Conservation (phyloP, 2,329 filamentous ascomycete species). For the Didymella lethalis region DNA sequence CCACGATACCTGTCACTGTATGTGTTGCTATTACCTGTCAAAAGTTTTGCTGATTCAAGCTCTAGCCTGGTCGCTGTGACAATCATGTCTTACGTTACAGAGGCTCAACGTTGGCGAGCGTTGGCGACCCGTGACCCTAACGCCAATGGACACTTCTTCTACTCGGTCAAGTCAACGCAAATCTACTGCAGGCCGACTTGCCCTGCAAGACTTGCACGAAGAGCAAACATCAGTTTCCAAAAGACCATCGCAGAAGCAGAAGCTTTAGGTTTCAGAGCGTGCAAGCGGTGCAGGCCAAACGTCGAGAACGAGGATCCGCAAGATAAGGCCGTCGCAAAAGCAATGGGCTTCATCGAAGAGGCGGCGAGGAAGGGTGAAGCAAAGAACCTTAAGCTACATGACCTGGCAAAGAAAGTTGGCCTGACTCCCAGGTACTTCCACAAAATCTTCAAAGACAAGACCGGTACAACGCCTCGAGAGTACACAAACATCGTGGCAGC, state of each 20-base stretch:
- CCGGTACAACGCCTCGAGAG: slow-evolving; percentile 61
- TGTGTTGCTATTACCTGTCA: not conserved
- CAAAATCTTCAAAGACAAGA: slow-evolving; percentile 64
- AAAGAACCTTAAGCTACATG: slow-evolving; percentile 50
- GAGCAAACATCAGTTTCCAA: slow-evolving; percentile 66
- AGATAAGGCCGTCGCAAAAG: slow-evolving; percentile 55
- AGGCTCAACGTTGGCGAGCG: slow-evolving; percentile 51
- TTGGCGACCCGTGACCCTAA: slow-evolving; percentile 55
- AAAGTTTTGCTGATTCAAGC: not conserved
- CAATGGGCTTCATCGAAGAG: slow-evolving; percentile 42
- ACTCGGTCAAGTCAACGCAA: slow-evolving; percentile 63
- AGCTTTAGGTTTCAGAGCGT: slow-evolving; percentile 61
- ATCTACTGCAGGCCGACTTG: slow-evolving; percentile 70
- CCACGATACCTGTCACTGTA: not conserved
- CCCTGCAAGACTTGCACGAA: slow-evolving; percentile 64
- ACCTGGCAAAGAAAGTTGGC: slow-evolving; percentile 60
- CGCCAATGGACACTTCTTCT: slow-evolving; percentile 60
- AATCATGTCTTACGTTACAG: slow-evolving; percentile 44
- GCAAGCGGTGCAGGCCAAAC: slow-evolving; percentile 65
- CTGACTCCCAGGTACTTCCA: slow-evolving; percentile 67
- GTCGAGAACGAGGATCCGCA: slow-evolving; percentile 52
- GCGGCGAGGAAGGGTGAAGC: slow-evolving; percentile 29
- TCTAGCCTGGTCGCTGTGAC: not conserved
- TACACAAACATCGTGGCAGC: slow-evolving; percentile 41
- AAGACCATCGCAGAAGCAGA: slow-evolving; percentile 57